A percentile compares a stretch with the other conserved stretches of the same genome.
Conservation (phyloP, 2,329 filamentous ascomycete species). For the Cladosporium sp. region DNA sequence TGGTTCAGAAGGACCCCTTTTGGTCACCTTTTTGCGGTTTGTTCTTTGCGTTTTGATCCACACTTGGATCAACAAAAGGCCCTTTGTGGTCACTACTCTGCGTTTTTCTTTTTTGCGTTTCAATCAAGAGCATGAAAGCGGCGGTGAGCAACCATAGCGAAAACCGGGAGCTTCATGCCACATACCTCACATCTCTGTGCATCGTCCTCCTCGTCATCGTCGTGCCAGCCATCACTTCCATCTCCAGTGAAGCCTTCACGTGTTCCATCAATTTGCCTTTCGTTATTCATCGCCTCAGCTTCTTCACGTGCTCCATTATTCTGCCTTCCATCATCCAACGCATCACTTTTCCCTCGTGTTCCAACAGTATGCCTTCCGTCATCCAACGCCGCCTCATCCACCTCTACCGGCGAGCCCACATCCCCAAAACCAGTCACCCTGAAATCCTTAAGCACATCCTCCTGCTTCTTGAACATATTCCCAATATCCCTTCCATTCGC, state of each 20-base stretch:
- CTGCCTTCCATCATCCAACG: neutral
- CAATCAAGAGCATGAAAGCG: conserved; percentile 42
- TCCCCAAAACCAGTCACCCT: conserved; percentile 47
- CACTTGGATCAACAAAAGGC: no score
- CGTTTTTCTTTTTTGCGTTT: neutral
- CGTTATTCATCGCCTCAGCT: no score
- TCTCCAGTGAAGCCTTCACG: no score
- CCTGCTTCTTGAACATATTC: conserved; percentile 76
- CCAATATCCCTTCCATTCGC: conserved; percentile 67
- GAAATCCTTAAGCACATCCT: conserved; percentile 65
- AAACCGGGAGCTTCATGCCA: conserved; percentile 51
- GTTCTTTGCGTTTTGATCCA: neutral
- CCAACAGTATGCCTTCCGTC: no score
- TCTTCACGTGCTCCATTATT: no score
- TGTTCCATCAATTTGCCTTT: no score
- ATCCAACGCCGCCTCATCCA: no score
- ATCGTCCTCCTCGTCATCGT: conserved; percentile 18
- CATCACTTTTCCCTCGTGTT: neutral
- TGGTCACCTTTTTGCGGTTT: no score
- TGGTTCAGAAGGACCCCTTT: no score
- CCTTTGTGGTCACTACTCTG: no score
- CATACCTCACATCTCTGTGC: conserved; percentile 39
- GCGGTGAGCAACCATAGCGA: conserved; percentile 56
- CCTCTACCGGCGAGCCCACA: conserved; percentile 13
- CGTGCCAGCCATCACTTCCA: conserved; percentile 22